A percentile compares a stretch with the other conserved stretches of the same genome.
Evolutionary conservation across 208 protist species (phyloP).

Genomic region (Wallacemonas sp.): DNA sequence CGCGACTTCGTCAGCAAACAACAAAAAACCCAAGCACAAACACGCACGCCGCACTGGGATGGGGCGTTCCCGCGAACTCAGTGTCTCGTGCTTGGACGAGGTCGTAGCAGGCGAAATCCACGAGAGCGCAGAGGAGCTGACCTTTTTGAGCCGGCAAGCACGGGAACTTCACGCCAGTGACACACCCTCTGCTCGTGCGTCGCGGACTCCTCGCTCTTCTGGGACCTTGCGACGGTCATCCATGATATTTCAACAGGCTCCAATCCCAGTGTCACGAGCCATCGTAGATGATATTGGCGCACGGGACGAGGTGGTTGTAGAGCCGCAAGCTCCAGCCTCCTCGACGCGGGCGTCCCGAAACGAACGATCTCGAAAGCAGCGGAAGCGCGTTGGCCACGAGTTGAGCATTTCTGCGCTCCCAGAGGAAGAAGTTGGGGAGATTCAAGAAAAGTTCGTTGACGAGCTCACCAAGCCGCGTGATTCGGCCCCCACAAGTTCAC

Average conservation of each 20-base stretch:
- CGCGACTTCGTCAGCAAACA: neutral
- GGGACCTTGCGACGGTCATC: neutral
- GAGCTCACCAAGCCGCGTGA: conserved; percentile 12
- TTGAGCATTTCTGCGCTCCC: conserved; percentile 48
- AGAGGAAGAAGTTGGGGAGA: conserved; percentile 38
- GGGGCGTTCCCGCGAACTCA: conserved; percentile 15
- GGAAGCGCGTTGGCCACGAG: conserved; percentile 30
- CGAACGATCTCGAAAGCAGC: conserved; percentile 24
- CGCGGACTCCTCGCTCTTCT: neutral
- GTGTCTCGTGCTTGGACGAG: conserved; percentile 15
- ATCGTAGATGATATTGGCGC: neutral
- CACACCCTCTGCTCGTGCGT: conserved; percentile 1
- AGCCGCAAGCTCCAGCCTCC: neutral
- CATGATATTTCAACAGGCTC: neutral
- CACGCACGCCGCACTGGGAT: neutral
- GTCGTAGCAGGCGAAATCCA: conserved; percentile 15
- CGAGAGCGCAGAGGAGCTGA: conserved; percentile 14
- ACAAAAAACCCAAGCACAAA: conserved; percentile 1
- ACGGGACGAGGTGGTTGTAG: neutral
- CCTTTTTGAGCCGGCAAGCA: neutral
- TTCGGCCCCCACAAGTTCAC: neutral
- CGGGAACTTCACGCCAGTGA: neutral
- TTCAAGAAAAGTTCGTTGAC: conserved; percentile 32
- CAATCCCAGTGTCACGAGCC: neutral
- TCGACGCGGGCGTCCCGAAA: neutral